Conservation (phyloP, 768 basidiomycete species). For the Mycena latifolia region DNA sequence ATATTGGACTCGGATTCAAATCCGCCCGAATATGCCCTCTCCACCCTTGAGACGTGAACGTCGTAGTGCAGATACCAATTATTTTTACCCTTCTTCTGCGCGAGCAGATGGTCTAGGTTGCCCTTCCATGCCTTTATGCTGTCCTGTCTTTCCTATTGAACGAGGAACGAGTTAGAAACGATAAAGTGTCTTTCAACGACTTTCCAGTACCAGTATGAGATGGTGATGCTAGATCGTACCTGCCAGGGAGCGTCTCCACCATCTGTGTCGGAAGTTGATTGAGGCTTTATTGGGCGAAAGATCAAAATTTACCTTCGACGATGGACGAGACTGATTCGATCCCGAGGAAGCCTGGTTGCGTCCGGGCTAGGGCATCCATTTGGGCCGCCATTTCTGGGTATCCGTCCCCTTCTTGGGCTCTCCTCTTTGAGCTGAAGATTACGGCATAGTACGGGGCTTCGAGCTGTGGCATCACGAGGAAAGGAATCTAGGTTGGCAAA, state of each 20-base stretch:
- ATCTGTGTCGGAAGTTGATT: constrained; percentile 9
- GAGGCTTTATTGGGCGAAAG: too few relatives aligned
- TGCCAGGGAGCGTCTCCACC: background rate
- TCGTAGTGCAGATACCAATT: constrained; percentile 33
- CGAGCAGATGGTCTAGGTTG: constrained; percentile 31
- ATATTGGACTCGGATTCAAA: background rate
- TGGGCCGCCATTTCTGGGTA: constrained; percentile 22
- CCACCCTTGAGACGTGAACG: constrained; percentile 30
- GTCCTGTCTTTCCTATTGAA: constrained; percentile 29
- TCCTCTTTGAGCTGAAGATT: constrained; percentile 29
- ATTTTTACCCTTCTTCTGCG: constrained; percentile 31
- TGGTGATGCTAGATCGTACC: constrained; percentile 23
- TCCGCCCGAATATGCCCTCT: constrained; percentile 20
- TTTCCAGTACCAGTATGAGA: constrained; percentile 36
- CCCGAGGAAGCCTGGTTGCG: constrained; percentile 28
- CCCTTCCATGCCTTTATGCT: constrained; percentile 32
- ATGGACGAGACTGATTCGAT: constrained; percentile 19
- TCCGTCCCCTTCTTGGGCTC: constrained; percentile 24
- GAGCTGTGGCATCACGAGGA: background rate
- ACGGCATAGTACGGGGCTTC: constrained; percentile 25
- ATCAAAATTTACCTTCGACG: constrained; percentile 15
- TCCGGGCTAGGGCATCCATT: constrained; percentile 25
- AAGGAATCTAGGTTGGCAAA: background rate
- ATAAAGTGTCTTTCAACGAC: too few relatives aligned
- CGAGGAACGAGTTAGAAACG: too few relatives aligned